phyloP scores from a whole-genome alignment of 192 early-diverging fungal genomes.

The Coemansia sp. region DNA sequence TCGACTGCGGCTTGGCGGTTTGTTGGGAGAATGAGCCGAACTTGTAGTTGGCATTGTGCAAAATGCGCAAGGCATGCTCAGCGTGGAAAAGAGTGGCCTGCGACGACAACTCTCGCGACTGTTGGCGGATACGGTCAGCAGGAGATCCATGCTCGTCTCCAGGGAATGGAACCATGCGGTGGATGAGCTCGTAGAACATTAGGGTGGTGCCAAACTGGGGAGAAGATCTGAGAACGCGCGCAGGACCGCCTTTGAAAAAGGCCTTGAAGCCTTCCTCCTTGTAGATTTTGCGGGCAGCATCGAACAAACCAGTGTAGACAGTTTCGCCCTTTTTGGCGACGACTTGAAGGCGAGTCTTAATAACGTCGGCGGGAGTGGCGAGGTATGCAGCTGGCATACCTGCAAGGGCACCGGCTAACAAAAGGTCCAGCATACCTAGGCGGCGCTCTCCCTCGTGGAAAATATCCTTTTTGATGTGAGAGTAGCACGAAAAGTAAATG shows the following conservation, averaged over 20 bases:
- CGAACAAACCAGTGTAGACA: constrained; percentile 78
- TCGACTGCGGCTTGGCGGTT: not conserved
- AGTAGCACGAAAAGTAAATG: constrained; percentile 96
- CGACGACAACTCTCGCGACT: constrained; percentile 32
- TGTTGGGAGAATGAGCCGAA: constrained; percentile 24
- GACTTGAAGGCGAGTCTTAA: constrained; percentile 97
- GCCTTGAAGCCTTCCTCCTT: constrained; percentile 90
- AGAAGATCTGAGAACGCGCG: constrained; percentile 89
- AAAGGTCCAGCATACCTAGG: constrained; percentile 58
- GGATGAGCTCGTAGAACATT: constrained; percentile 87
- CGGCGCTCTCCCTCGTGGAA: constrained; percentile 84
- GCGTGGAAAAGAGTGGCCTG: constrained; percentile 48
- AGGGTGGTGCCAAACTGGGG: constrained; percentile 98
- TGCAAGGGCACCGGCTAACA: constrained; percentile 88
- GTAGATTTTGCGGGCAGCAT: constrained; percentile 86
- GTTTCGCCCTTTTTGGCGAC: constrained; percentile 88
- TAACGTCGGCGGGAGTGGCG: constrained; percentile 96
- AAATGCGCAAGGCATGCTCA: constrained; percentile 35
- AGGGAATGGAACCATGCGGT: constrained; percentile 62
- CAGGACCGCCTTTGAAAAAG: constrained; percentile 96
- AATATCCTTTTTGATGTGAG: constrained; percentile 92
- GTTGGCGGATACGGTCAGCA: constrained; percentile 14
- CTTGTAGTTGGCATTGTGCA: constrained; percentile 49
- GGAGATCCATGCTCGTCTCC: constrained; percentile 40
- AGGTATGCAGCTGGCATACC: constrained; percentile 96